Percentiles rank a stretch among this genome's conserved stretches.
phyloP scores from a whole-genome alignment of 129 eudicot genomes.

The Pulicaria dysenterica region DNA sequence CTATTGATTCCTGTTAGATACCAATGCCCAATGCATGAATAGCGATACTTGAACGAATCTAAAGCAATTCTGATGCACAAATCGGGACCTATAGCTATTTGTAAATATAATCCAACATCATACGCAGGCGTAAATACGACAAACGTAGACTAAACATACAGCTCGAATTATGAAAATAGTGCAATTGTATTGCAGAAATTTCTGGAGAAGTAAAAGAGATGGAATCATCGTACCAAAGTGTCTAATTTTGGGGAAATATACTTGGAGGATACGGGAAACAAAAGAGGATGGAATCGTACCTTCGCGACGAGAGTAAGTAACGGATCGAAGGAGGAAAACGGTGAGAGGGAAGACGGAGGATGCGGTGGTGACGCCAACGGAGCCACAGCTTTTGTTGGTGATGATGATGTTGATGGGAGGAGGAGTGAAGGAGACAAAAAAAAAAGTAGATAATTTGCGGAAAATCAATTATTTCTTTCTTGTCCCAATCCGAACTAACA shows the following conservation, averaged over 20 bases:
- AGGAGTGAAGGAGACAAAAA: conserved; percentile 23
- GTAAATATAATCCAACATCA: conserved; percentile 1
- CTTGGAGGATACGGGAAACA: conserved; percentile 5
- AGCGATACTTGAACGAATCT: conserved; percentile 17
- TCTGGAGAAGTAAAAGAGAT: not conserved
- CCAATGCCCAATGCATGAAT: not conserved
- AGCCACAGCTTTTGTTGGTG: conserved; percentile 37
- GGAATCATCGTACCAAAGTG: conserved; percentile 16
- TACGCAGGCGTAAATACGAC: not conserved
- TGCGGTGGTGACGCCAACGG: conserved; percentile 29
- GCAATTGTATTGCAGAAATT: not conserved
- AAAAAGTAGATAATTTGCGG: not conserved
- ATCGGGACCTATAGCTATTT: conserved; percentile 13
- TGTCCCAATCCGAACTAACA: conserved; percentile 15
- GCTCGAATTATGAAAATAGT: not conserved
- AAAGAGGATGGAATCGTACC: conserved; percentile 6
- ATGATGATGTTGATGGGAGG: conserved; percentile 27
- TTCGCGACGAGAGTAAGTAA: not conserved
- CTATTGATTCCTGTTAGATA: not conserved
- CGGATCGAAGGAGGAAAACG: conserved; percentile 14
- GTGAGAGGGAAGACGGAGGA: conserved; percentile 29
- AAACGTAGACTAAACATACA: not conserved
- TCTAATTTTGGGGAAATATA: conserved; percentile 1
- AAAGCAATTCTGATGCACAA: conserved; percentile 27
- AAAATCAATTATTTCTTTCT: conserved; percentile 23